These are phyloP conservation scores for Xylaria sp. DNA, from an alignment of 2,329 filamentous ascomycete species.

Conservation along the genomic window DNA sequence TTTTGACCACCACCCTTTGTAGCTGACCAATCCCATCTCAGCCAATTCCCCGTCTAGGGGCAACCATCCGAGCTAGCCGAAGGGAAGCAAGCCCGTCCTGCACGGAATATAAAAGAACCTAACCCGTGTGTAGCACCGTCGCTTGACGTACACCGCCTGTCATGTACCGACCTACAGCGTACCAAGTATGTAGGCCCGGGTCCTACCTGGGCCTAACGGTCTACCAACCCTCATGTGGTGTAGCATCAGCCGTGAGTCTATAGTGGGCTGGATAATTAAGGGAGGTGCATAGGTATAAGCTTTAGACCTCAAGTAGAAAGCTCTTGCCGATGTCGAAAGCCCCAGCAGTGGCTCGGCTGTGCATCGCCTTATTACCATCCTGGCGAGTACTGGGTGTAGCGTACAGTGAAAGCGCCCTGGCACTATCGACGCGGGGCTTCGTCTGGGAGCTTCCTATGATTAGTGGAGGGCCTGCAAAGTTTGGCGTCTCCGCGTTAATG, in stretches of 20 bases:
- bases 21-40: conserved; percentile 2
- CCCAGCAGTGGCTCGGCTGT: background rate
- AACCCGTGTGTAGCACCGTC: background rate
- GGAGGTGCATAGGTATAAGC: no score
- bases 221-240: no score
- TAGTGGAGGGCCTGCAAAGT: no score
- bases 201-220: no score
- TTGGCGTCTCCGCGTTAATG: no score
- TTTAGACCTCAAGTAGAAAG: no score
- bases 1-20: conserved; percentile 28
- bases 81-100: background rate
- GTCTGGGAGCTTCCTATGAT: no score
- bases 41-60: conserved; percentile 2
- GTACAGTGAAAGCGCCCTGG: background rate
- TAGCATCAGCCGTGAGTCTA: no score
- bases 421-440: background rate
- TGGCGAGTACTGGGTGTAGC: background rate
- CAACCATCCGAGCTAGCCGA: conserved; percentile 23
- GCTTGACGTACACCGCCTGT: conserved; percentile 7
- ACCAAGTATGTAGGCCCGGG: background rate
- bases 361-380: background rate
- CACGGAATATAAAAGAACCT: background rate
- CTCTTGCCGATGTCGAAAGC: background rate
- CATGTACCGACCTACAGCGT: background rate
- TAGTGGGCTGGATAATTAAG: no score